Conservation (phyloP, 371 early-diverging fungal genomes). For the Mortierella sp. region DNA sequence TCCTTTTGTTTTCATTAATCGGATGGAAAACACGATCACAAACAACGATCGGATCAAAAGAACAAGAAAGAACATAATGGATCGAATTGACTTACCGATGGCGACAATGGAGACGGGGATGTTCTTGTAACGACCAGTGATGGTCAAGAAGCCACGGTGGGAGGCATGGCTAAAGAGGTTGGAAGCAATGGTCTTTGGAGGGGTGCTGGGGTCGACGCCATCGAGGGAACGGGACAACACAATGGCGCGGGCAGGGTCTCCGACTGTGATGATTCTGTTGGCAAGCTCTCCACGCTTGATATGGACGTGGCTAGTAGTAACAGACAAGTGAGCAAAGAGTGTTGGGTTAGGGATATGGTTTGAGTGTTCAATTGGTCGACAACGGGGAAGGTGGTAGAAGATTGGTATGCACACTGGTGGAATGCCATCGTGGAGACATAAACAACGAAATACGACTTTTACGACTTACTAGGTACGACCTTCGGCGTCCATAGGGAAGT, state of each 20-base stretch:
- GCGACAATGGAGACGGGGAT: constrained; percentile 90
- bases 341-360: too few relatives aligned
- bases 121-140: constrained; percentile 89
- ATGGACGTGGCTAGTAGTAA: constrained; percentile 74
- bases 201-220: constrained; percentile 62
- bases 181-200: constrained; percentile 65
- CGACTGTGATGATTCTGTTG: constrained; percentile 93
- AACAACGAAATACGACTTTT: not conserved
- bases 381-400: not conserved
- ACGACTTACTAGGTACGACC: constrained; percentile 80
- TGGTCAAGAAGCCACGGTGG: constrained; percentile 91
- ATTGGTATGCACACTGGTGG: not conserved
- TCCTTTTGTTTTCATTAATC: not conserved
- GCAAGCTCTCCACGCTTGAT: constrained; percentile 88
- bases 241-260: constrained; percentile 87
- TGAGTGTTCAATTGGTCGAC: not conserved
- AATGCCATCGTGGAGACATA: not conserved
- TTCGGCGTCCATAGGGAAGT: constrained; percentile 85
- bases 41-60: too few relatives aligned
- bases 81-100: constrained; percentile 74
- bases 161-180: constrained; percentile 64
- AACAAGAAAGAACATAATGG: not conserved
- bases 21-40: too few relatives aligned
- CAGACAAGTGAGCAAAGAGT: not conserved
- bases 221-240: constrained; percentile 76